Conservation (phyloP, 306 rosid species). For the Bauhinia variegata region DNA sequence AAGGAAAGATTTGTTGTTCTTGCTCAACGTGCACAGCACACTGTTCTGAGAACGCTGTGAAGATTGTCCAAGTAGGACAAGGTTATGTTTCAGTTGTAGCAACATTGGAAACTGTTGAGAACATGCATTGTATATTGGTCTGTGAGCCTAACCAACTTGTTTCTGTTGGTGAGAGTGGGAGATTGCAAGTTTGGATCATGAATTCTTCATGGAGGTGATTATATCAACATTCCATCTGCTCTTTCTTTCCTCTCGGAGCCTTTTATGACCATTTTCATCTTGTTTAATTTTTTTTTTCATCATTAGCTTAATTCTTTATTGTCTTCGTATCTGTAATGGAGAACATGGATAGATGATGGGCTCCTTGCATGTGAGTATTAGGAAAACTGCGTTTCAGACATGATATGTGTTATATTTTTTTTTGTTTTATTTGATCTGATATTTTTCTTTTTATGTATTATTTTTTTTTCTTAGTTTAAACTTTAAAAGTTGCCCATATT, state of each 20-base stretch:
- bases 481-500: conserved; percentile 20
- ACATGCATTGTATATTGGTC: conserved; percentile 56
- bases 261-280: conserved; percentile 17
- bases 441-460: too few relatives aligned
- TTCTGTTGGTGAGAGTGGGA: conserved; percentile 84
- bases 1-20: conserved; percentile 58
- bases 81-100: conserved; percentile 72
- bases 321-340: conserved; percentile 16
- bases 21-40: conserved; percentile 75
- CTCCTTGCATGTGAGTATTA: conserved; percentile 21
- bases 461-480: background rate
- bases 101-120: conserved; percentile 59
- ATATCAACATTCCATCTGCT: conserved; percentile 20
- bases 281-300: conserved; percentile 21
- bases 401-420: background rate
- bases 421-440: too few relatives aligned
- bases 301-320: conserved; percentile 20
- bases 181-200: conserved; percentile 85
- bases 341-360: background rate
- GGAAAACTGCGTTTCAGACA: conserved; percentile 19
- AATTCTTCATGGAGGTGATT: conserved; percentile 86
- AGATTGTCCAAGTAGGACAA: conserved; percentile 70
- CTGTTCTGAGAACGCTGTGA: conserved; percentile 58
- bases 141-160: conserved; percentile 79
- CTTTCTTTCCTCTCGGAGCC: conserved; percentile 11